Evolutionary conservation across 1,284 basidiomycete genomes (phyloP).

Genomic region (Cutaneotrichosporon cutaneum): DNA sequence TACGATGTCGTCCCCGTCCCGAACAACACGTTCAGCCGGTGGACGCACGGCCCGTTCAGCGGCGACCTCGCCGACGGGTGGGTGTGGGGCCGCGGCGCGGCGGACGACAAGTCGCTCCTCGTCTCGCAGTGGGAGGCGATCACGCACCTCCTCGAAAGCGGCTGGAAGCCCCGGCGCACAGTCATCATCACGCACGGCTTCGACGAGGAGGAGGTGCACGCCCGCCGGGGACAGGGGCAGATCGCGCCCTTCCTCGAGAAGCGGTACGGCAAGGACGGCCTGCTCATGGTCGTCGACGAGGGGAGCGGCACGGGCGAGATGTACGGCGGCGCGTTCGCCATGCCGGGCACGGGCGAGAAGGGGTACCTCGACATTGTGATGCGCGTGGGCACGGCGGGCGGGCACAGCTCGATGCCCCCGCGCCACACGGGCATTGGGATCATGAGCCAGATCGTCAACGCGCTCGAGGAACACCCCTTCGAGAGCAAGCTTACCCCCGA

Average conservation of each 20-base stretch:
- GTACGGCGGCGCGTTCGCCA: constrained; percentile 45
- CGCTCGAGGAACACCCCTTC: constrained; percentile 53
- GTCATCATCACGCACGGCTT: constrained; percentile 50
- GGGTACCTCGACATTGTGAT: constrained; percentile 49
- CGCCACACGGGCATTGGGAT: constrained; percentile 56
- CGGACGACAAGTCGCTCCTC: constrained; percentile 51
- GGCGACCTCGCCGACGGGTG: constrained; percentile 46
- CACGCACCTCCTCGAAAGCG: constrained; percentile 41
- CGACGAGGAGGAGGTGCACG: constrained; percentile 51
- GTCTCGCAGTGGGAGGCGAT: constrained; percentile 54
- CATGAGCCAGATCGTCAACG: constrained; percentile 49
- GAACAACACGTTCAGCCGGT: constrained; percentile 43
- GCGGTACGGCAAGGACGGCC: constrained; percentile 48
- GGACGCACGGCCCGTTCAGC: constrained; percentile 51
- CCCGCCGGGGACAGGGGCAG: constrained; percentile 48
- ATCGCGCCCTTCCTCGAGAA: constrained; percentile 49
- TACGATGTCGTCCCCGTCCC: constrained; percentile 54
- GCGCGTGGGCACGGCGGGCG: constrained; percentile 48
- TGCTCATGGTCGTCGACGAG: constrained; percentile 54
- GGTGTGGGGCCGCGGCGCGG: constrained; percentile 51
- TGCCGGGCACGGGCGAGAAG: constrained; percentile 48
- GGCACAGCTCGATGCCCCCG: constrained; percentile 55
- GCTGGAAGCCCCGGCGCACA: constrained; percentile 47
- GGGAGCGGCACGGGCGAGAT: constrained; percentile 41
- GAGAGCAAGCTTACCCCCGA: constrained; percentile 42